A percentile compares a stretch with the other conserved stretches of the same genome.
phyloP scores from a whole-genome alignment of 768 basidiomycete genomes.

The Tylopilus rubrobrunneus region DNA sequence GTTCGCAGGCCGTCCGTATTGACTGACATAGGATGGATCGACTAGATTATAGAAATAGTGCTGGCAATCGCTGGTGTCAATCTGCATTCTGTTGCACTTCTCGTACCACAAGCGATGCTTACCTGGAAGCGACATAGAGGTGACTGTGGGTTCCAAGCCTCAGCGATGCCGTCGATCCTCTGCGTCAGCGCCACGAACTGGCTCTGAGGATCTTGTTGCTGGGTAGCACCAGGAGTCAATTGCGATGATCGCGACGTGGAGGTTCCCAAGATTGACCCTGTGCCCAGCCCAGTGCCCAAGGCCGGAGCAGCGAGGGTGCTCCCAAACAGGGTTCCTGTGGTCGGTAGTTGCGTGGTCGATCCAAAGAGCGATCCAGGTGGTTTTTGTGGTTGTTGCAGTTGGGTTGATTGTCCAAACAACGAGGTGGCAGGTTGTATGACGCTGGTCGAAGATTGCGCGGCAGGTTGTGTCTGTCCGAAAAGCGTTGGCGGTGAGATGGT shows the following conservation, averaged over 20 bases:
- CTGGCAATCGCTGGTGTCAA: slow-evolving; percentile 34
- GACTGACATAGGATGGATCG: slow-evolving; percentile 57
- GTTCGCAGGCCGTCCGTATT: slow-evolving; percentile 71
- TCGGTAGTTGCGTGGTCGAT: slow-evolving; percentile 23
- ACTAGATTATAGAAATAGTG: slow-evolving; percentile 85
- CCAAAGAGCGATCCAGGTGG: slow-evolving; percentile 29
- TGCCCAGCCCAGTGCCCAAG: slow-evolving; percentile 26
- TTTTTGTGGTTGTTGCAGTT: slow-evolving; percentile 21
- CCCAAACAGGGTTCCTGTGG: slow-evolving; percentile 36
- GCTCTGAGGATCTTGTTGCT: slow-evolving; percentile 56
- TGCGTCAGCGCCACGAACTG: slow-evolving; percentile 53
- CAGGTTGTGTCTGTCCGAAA: slow-evolving; percentile 27
- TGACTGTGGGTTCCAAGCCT: slow-evolving; percentile 69
- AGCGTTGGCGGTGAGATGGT: slow-evolving; percentile 25
- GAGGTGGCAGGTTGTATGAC: slow-evolving; percentile 15
- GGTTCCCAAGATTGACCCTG: slow-evolving; percentile 29
- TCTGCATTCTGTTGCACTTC: background rate
- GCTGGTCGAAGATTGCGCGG: slow-evolving; percentile 11
- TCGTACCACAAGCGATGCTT: background rate
- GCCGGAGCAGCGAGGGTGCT: slow-evolving; percentile 31
- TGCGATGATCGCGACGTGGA: slow-evolving; percentile 32
- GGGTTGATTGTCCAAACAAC: slow-evolving; percentile 20
- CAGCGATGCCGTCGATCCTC: slow-evolving; percentile 59
- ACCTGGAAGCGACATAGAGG: slow-evolving; percentile 81
- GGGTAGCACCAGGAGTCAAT: slow-evolving; percentile 35